Base-by-base conservation (phyloP, 441 rosid genomes). In the Adansonia madagascariensis region DNA sequence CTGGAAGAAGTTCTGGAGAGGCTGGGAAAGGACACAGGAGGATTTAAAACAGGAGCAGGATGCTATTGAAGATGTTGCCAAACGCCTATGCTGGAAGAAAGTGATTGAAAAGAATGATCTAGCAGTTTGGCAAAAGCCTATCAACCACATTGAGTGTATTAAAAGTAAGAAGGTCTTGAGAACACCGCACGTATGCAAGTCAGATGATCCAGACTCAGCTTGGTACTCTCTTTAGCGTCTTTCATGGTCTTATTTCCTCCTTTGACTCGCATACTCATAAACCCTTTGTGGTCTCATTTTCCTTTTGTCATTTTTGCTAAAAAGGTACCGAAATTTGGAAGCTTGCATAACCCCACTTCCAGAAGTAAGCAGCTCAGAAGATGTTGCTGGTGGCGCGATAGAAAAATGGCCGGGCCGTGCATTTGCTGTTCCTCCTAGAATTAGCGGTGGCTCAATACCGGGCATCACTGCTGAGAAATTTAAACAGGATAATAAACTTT, bases 1-100 rank as follows among this genome's bases (percentile, higher is more conserved):
- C 76, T 95, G 99, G 99, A 91, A 90, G 84, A 92, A 81, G 69
- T 80, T 91, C 81, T 95, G 98, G 98, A 91, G 84, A 86, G 98
- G 98, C 1, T 95, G 99, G 99, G 96, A 92, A 80, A 88, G 99
- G 85, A 84, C 90, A 15, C 76, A 82, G 77, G 91, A 91, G 76
- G 97, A 95, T 78, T 84, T 95, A 87, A 93, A 92, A 73, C 86
- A 83, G 75, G 98, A 95, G 77, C 99, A 95, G 79, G 91, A 92
- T 75, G 76, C 94, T n/a, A 91, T 95, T 35, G 99, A 95, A 86
- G 81, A 83, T 35, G 86, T 86, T 12, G 96, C 94, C 76, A 89
- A 73, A 77, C 80, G 89, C 52, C 85, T 95, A 67, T 95, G 98
- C 86, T 95, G 99, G 99, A 95, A 89, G 79, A 95, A 93, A 90